Percentiles rank a stretch among this genome's conserved stretches.
These are phyloP conservation scores for Chalara sp. DNA, from an alignment of 2,329 filamentous ascomycete genomes.

Conservation along the genomic window DNA sequence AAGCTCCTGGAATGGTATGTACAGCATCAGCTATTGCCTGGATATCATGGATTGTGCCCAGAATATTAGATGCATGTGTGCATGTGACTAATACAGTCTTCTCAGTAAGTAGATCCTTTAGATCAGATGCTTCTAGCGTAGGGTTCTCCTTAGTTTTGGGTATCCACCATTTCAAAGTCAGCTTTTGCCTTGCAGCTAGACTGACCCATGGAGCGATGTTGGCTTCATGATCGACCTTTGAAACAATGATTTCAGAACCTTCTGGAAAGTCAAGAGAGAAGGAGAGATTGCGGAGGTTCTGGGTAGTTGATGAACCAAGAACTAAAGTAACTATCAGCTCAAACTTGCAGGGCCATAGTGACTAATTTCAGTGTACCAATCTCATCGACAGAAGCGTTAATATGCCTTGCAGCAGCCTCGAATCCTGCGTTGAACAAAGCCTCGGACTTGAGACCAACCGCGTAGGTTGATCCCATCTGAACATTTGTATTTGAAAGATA, in stretches of 20 bases:
- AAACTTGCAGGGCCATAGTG: not conserved
- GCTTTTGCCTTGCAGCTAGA: slow-evolving; percentile 52
- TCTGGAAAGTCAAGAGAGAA: slow-evolving; percentile 43
- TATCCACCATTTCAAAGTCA: slow-evolving; percentile 66
- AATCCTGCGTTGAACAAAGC: slow-evolving; percentile 53
- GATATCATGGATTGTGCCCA: slow-evolving; percentile 64
- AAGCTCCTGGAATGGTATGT: slow-evolving; percentile 40
- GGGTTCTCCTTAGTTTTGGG: slow-evolving; percentile 45
- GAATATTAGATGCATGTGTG: slow-evolving; percentile 68
- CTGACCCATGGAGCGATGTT: slow-evolving; percentile 70
- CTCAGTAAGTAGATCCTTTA: slow-evolving; percentile 51
- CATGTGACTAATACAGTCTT: slow-evolving; percentile 65
- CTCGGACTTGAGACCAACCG: slow-evolving; percentile 51
- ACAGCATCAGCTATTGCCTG: slow-evolving; percentile 47
- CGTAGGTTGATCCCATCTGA: slow-evolving; percentile 68
- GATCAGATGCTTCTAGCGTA: slow-evolving; percentile 48
- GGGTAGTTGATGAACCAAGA: slow-evolving; percentile 67
- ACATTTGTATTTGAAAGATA: slow-evolving; percentile 67
- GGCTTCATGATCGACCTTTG: slow-evolving; percentile 69
- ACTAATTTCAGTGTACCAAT: slow-evolving; percentile 40
- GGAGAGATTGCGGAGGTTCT: slow-evolving; percentile 67
- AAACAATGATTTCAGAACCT: slow-evolving; percentile 64
- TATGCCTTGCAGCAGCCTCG: slow-evolving; percentile 59
- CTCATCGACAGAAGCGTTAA: slow-evolving; percentile 61
- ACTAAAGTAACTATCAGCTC: slow-evolving; percentile 34